phyloP scores from a whole-genome alignment of 257 asterid species.

The Cruciata laevipes region DNA sequence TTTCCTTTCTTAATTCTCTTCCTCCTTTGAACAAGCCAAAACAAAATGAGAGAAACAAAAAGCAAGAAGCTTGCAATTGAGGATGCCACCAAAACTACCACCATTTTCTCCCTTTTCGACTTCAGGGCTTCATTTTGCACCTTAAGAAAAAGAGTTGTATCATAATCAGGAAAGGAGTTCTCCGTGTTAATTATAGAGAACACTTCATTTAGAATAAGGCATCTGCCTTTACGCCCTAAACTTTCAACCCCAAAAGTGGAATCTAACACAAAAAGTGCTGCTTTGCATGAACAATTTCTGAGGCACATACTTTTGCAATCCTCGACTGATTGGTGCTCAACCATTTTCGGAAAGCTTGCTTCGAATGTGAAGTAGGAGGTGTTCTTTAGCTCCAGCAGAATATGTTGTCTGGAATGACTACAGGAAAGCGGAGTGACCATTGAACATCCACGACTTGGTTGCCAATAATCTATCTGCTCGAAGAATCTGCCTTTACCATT shows the following conservation, averaged over 20 bases:
- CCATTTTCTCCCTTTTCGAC: not conserved
- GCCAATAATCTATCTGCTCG: conserved; percentile 4
- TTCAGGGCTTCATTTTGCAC: conserved; percentile 9
- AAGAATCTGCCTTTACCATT: not conserved
- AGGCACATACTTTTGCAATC: conserved; percentile 21
- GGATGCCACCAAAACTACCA: not conserved
- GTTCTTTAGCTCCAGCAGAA: conserved; percentile 11
- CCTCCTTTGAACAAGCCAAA: not conserved
- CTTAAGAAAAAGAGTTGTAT: conserved; percentile 12
- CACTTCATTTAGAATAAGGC: conserved; percentile 12
- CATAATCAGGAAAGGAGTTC: not conserved
- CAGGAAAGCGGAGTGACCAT: conserved; percentile 15
- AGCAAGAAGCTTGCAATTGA: not conserved
- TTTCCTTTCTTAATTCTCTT: not conserved
- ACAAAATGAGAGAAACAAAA: not conserved
- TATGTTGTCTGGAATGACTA: conserved; percentile 9
- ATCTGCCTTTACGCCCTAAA: conserved; percentile 8
- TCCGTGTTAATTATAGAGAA: conserved; percentile 12
- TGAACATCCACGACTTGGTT: conserved; percentile 13
- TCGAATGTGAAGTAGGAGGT: conserved; percentile 4
- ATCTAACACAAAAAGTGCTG: conserved; percentile 13
- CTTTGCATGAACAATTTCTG: conserved; percentile 20
- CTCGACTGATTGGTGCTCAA: not conserved
- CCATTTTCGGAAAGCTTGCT: not conserved
- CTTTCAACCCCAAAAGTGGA: not conserved